Base-by-base conservation (phyloP, 768 basidiomycete genomes). In the Mycena floridula region DNA sequence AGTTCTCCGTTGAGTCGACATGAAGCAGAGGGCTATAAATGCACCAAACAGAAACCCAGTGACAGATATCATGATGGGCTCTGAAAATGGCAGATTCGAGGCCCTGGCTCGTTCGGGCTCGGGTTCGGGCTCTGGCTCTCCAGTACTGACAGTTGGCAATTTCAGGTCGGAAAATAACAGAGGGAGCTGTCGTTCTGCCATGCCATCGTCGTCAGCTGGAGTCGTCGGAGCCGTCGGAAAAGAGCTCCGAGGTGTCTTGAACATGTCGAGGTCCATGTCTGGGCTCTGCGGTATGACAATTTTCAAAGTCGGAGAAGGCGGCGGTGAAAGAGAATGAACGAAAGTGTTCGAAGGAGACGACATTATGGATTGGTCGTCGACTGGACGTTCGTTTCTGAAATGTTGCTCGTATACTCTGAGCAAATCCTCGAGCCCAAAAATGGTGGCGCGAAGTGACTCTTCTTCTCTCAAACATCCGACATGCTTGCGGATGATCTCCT, bases 401-500 rank as follows among this genome's bases (percentile, higher is more conserved):
- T 50, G 49, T 4, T 47, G 53, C 47, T 72, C 68, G 52, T 70
- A 70, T 27, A 65, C 64, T 43, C 68, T 59, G 26, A 71, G 62
- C 22, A 71, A 59, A 25, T 66, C 68, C 54, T 77, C 73, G 15
- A 81, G 60, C 25, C 69, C 70, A 48, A 68, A 65, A 36, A 82
- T 72, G 20, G 76, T 70, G 12, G 63, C 64, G 54, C 72, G 72
- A 53, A 82, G 59, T 30, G 68, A 69, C 16, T 82, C 76, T 42
- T 65, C 69, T n/a, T 65, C 51, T 16, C 54, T 62, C 49, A 61
- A 67, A 49, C 63, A 66, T 57, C 48, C 66, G 65, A 42, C 73
- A 70, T 54, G 73, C 76, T 40, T 72, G n/a, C n/a, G n/a, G n/a
- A n/a, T 68, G 41, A 86, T 68, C 60, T 87, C 83, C 55, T 85